Evolutionary conservation across 495 filamentous ascomycete species (phyloP).

Genomic region (Corynascus novoguineensis): DNA sequence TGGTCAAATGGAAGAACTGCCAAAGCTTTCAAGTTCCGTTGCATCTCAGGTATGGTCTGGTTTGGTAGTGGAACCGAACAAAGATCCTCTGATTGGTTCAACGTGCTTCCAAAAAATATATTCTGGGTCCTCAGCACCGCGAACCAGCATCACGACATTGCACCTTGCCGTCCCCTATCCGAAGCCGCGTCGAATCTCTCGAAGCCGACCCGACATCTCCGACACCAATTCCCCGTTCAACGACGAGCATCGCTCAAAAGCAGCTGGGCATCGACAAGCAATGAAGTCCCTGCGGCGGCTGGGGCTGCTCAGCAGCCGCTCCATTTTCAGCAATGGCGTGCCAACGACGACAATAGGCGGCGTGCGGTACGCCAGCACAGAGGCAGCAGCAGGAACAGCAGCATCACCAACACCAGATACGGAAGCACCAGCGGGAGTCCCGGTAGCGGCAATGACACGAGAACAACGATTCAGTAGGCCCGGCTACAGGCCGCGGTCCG

Average conservation of each 20-base stretch:
- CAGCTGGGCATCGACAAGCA: background rate
- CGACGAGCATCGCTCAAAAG: background rate
- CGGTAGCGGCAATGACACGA: background rate
- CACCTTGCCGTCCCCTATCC: conserved; percentile 1
- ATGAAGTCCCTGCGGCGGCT: conserved; percentile 11
- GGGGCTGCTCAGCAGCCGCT: conserved; percentile 10
- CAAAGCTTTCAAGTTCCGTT: no score
- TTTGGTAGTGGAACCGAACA: no score
- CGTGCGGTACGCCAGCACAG: conserved; percentile 12
- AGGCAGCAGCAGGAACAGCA: background rate
- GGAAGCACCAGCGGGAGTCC: background rate
- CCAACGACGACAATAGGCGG: conserved; percentile 1
- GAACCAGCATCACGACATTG: conserved; percentile 3
- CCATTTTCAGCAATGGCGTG: background rate
- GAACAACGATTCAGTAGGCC: conserved; percentile 8
- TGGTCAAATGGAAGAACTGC: no score
- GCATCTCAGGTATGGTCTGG: no score
- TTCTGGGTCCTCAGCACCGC: conserved; percentile 15
- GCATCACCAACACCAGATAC: background rate
- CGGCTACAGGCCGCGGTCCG: background rate
- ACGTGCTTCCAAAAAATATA: conserved; percentile 25
- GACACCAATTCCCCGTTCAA: background rate
- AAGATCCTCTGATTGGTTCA: conserved; percentile 14
- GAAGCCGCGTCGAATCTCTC: conserved; percentile 2
- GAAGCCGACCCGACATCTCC: background rate